These are phyloP conservation scores for Fraxinus quadrangulata DNA, from an alignment of 257 asterid species.

Conservation along the genomic window DNA sequence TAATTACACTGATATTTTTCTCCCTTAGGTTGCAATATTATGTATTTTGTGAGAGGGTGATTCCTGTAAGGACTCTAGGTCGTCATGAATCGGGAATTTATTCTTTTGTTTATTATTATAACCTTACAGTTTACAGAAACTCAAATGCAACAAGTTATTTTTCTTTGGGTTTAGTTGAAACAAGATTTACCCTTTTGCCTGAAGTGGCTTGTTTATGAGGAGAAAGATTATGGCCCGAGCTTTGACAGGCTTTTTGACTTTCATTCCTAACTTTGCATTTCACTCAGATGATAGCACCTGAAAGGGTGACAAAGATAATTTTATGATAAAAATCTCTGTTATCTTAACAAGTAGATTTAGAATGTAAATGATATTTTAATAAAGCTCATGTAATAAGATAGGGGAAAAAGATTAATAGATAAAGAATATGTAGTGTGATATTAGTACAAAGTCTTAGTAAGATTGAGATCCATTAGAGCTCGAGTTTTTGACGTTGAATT, in stretches of 20 bases:
- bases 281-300: conserved; percentile 10
- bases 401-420: not conserved
- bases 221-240: not conserved
- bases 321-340: not conserved
- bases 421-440: not conserved
- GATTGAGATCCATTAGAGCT: not conserved
- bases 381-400: not conserved
- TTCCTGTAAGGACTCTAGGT: not conserved
- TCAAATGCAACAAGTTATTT: not conserved
- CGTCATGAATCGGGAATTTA: not conserved
- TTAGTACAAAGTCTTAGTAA: not conserved
- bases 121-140: not conserved
- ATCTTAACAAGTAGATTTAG: not conserved
- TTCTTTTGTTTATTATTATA: not conserved
- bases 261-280: not conserved
- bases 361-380: not conserved
- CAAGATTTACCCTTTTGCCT: not conserved
- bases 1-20: not conserved
- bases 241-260: not conserved
- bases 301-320: not conserved
- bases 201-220: not conserved
- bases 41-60: not conserved
- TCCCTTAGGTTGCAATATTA: not conserved
- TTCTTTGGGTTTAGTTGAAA: not conserved
- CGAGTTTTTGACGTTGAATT: not conserved